phyloP scores from a whole-genome alignment of 2,329 filamentous ascomycete genomes.

The Colletotrichum filicis region DNA sequence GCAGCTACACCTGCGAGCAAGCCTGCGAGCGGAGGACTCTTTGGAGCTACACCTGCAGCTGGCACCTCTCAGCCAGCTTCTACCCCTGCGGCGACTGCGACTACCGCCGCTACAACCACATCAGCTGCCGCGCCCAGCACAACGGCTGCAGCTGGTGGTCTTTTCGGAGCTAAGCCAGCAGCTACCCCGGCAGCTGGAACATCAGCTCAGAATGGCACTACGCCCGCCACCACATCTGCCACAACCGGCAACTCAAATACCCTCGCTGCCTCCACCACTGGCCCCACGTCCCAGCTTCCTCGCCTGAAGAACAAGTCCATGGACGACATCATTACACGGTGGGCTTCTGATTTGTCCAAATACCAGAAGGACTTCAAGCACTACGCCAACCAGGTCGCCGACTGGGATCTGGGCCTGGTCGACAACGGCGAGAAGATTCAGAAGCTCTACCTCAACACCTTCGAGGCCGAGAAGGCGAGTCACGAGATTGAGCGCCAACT shows the following conservation, averaged over 20 bases:
- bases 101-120: conserved; percentile 42
- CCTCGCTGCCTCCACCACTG: conserved; percentile 80
- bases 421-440: conserved; percentile 96
- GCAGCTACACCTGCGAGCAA: conserved; percentile 48
- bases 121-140: conserved; percentile 42
- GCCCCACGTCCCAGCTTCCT: conserved; percentile 85
- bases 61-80: conserved; percentile 44
- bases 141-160: conserved; percentile 43
- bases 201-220: conserved; percentile 39
- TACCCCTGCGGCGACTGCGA: conserved; percentile 44
- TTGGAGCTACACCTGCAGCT: conserved; percentile 44
- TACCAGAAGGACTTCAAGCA: conserved; percentile 97
- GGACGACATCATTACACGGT: conserved; percentile 97
- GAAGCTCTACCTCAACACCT: conserved; percentile 90
- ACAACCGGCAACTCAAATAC: conserved; percentile 45
- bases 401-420: conserved; percentile 92
- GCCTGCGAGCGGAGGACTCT: conserved; percentile 43
- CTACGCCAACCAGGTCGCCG: conserved; percentile 86
- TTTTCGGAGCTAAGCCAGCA: conserved; percentile 48
- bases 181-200: conserved; percentile 41
- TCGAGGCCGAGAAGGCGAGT: conserved; percentile 92
- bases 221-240: conserved; percentile 15
- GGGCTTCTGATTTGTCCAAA: conserved; percentile 94
- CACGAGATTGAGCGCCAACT: conserved; percentile 95
- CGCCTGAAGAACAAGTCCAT: conserved; percentile 98